A percentile compares a stretch with the other conserved stretches of the same genome.
Conservation (phyloP, 495 filamentous ascomycete genomes). For the Xylaria intraflava region DNA sequence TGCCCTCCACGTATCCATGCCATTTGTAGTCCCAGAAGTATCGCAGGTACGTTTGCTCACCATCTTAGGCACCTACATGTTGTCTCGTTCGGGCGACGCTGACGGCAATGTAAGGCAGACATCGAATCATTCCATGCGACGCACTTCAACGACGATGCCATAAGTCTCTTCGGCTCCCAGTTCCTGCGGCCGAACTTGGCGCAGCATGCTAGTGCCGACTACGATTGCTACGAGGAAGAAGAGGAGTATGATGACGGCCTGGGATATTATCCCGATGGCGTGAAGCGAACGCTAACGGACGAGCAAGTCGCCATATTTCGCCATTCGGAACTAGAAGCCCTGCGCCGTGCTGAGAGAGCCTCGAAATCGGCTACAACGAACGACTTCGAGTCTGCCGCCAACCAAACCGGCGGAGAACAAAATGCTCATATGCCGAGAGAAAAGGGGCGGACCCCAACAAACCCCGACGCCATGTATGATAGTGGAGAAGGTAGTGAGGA, state of each 20-base stretch:
- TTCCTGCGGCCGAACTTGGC: constrained; percentile 34
- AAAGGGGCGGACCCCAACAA: neutral
- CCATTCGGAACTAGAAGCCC: constrained; percentile 74
- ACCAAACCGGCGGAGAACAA: neutral
- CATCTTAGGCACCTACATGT: neutral
- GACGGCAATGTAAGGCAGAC: constrained; percentile 54
- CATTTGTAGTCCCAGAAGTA: constrained; percentile 33
- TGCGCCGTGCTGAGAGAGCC: constrained; percentile 47
- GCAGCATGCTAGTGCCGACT: constrained; percentile 12
- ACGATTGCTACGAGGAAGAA: constrained; percentile 28
- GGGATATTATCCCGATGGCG: constrained; percentile 84
- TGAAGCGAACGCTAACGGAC: constrained; percentile 86
- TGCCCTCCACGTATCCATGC: constrained; percentile 1
- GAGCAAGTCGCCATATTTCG: constrained; percentile 87
- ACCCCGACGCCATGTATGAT: constrained; percentile 20
- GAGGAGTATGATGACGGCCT: constrained; percentile 61
- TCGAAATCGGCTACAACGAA: constrained; percentile 11
- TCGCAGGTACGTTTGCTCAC: constrained; percentile 42
- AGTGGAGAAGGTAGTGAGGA: constrained; percentile 24
- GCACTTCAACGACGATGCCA: constrained; percentile 49
- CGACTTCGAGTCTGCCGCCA: constrained; percentile 5
- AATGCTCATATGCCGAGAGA: constrained; percentile 18
- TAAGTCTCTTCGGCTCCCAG: constrained; percentile 43
- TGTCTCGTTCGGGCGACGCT: constrained; percentile 15
- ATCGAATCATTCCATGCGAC: constrained; percentile 60